These are phyloP conservation scores for Sicyos edulis DNA, from an alignment of 306 rosid species.

Conservation along the genomic window DNA sequence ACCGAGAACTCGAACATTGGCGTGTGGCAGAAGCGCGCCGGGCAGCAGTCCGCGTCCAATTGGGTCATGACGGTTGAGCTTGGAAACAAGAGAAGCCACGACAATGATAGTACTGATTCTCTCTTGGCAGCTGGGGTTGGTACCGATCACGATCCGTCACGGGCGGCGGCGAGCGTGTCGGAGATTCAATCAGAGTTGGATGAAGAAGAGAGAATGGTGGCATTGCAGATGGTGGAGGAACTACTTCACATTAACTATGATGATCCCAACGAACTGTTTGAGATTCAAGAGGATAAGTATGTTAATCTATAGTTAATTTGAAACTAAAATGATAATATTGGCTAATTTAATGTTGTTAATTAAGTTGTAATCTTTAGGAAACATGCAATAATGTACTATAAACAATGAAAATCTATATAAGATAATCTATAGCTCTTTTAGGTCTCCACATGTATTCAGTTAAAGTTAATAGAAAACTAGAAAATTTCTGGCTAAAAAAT, in stretches of 20 bases:
- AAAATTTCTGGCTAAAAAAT: too few relatives aligned
- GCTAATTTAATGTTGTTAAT: background rate
- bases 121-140: background rate
- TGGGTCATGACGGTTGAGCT: conserved; percentile 62
- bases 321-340: background rate
- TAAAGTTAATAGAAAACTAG: too few relatives aligned
- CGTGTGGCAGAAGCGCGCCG: conserved; percentile 72
- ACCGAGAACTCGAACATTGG: conserved; percentile 58
- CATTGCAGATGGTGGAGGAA: conserved; percentile 71
- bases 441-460: too few relatives aligned
- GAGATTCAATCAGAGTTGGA: conserved; percentile 31
- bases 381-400: background rate
- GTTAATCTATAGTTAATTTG: background rate
- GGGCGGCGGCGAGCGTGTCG: background rate
- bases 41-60: conserved; percentile 41
- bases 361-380: background rate
- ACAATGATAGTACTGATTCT: background rate
- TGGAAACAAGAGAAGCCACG: conserved; percentile 24
- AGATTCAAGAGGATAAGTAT: conserved; percentile 23
- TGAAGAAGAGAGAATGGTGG: conserved; percentile 48
- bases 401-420: too few relatives aligned
- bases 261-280: conserved; percentile 28
- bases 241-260: conserved; percentile 43
- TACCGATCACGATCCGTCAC: conserved; percentile 15
- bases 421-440: too few relatives aligned